These are phyloP conservation scores for Polyporus tsugae DNA, from an alignment of 1,284 basidiomycete species.

Conservation along the genomic window DNA sequence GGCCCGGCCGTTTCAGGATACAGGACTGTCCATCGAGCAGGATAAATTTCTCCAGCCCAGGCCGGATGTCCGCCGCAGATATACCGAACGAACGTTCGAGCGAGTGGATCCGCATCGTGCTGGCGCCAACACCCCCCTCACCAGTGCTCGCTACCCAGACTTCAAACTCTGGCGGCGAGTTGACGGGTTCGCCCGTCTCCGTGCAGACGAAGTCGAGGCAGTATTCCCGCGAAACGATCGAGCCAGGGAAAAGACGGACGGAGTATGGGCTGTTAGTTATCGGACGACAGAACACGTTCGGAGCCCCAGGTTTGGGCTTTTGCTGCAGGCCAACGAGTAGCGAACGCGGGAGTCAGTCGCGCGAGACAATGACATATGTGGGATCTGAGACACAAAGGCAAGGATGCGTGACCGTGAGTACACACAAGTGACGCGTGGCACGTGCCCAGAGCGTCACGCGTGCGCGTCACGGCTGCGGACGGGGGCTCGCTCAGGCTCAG, in stretches of 20 bases:
- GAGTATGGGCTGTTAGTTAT: background rate
- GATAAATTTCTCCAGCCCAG: background rate
- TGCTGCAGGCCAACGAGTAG: no score
- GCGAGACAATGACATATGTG: no score
- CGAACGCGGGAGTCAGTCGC: no score
- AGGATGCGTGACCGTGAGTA: background rate
- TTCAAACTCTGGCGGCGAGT: background rate
- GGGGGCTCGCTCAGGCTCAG: no score
- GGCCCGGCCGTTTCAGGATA: background rate
- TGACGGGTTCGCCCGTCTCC: background rate
- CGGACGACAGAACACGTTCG: background rate
- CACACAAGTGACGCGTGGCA: background rate
- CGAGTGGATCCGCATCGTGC: background rate
- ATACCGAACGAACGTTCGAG: background rate
- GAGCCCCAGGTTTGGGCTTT: background rate
- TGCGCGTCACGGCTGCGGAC: background rate
- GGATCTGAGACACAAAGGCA: no score
- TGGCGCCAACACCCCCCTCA: no score
- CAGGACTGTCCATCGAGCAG: background rate
- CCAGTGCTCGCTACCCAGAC: background rate
- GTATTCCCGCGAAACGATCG: background rate
- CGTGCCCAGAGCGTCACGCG: background rate
- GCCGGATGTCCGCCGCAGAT: no score
- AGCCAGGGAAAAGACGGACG: constrained; percentile 3
- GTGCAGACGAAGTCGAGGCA: constrained; percentile 2